Evolutionary conservation across 768 basidiomycete species (phyloP).

Genomic region (Lepiota subincarnata): DNA sequence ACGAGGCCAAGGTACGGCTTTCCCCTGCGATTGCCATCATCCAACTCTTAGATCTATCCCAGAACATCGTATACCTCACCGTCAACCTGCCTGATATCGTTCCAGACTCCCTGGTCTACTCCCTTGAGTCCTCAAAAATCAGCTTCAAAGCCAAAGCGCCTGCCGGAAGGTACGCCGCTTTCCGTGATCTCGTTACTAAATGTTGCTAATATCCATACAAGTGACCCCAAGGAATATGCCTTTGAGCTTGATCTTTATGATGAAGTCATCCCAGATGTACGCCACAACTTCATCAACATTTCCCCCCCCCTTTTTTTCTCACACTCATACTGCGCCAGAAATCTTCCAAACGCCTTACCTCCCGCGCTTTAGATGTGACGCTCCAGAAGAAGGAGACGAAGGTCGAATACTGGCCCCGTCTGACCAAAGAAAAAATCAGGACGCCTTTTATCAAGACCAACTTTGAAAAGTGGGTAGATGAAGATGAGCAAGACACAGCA

Average conservation of each 20-base stretch:
- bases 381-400: conserved; percentile 79
- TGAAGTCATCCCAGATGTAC: conserved; percentile 74
- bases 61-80: conserved; percentile 89
- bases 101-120: conserved; percentile 51
- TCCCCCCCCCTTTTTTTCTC: not conserved
- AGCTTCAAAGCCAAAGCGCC: conserved; percentile 64
- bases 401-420: conserved; percentile 86
- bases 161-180: conserved; percentile 51
- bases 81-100: conserved; percentile 77
- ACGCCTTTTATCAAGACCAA: conserved; percentile 88
- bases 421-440: conserved; percentile 85
- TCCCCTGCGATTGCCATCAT: conserved; percentile 16
- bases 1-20: conserved; percentile 58
- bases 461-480: conserved; percentile 94
- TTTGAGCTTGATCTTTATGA: conserved; percentile 75
- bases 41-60: conserved; percentile 13
- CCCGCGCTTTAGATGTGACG: conserved; percentile 62
- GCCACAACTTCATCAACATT: conserved; percentile 14
- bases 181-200: not conserved
- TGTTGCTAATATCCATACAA: conserved; percentile 21
- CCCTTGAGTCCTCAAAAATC: conserved; percentile 53
- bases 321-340: conserved; percentile 32
- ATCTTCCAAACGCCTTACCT: conserved; percentile 55
- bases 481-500: conserved; percentile 88
- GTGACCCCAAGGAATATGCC: conserved; percentile 56